Evolutionary conservation across 495 filamentous ascomycete species (phyloP).

Genomic region (Penicillium pulvis): DNA sequence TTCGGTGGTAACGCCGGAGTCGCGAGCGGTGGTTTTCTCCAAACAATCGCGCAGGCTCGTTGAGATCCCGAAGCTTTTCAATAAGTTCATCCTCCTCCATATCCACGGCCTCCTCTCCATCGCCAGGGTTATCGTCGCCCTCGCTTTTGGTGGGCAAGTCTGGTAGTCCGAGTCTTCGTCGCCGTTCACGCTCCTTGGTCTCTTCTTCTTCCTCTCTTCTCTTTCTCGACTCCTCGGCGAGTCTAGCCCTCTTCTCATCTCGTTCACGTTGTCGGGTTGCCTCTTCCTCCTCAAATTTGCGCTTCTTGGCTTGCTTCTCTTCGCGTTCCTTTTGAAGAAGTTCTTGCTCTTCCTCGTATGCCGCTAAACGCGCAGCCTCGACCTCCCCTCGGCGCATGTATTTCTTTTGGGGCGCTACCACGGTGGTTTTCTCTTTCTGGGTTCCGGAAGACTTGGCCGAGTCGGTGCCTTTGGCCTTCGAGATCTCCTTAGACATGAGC

Average conservation of each 20-base stretch:
- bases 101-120: constrained; percentile 58
- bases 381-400: constrained; percentile 84
- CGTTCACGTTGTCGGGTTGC: constrained; percentile 63
- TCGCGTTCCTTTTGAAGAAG: constrained; percentile 67
- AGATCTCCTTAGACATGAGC: constrained; percentile 87
- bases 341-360: constrained; percentile 79
- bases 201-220: constrained; percentile 72
- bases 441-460: constrained; percentile 28
- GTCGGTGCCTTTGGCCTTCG: constrained; percentile 64
- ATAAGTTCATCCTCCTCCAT: constrained; percentile 72
- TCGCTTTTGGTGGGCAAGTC: constrained; percentile 57
- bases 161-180: constrained; percentile 66
- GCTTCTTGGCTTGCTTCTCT: constrained; percentile 69
- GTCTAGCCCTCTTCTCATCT: constrained; percentile 74
- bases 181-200: constrained; percentile 53
- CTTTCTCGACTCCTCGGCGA: constrained; percentile 77
- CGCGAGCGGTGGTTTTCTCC: constrained; percentile 75
- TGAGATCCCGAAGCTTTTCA: constrained; percentile 64
- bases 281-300: constrained; percentile 89
- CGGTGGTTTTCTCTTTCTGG: constrained; percentile 23
- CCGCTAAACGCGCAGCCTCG: constrained; percentile 78
- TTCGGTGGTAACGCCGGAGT: constrained; percentile 66
- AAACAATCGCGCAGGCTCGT: constrained; percentile 76
- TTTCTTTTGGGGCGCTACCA: constrained; percentile 60
- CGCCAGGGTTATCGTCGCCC: constrained; percentile 39